These are phyloP conservation scores for Scenedesmus sp. DNA, from an alignment of 163 green algal species.

Conservation along the genomic window DNA sequence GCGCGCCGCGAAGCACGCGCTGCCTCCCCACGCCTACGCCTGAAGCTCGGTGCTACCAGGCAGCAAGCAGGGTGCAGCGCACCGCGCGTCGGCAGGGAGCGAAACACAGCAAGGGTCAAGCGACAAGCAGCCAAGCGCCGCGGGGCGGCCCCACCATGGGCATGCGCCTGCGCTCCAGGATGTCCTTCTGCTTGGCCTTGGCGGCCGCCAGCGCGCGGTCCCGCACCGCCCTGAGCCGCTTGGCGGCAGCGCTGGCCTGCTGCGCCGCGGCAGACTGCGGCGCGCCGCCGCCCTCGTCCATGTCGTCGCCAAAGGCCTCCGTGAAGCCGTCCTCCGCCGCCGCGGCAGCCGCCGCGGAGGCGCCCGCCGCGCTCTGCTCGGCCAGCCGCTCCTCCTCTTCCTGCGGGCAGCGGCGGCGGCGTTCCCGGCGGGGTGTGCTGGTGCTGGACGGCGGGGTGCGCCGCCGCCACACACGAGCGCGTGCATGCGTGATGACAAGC, in stretches of 20 bases:
- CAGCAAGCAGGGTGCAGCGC: too few species aligned
- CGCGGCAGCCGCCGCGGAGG: background rate
- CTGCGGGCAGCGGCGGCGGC: slow-evolving; percentile 25
- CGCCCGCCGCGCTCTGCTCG: slow-evolving; percentile 21
- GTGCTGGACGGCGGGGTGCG: too few species aligned
- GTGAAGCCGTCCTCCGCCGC: background rate
- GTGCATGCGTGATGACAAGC: too few species aligned
- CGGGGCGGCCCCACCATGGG: too few species aligned
- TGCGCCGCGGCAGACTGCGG: background rate
- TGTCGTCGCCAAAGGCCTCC: background rate
- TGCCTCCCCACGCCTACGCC: background rate
- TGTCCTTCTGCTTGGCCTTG: slow-evolving; percentile 55
- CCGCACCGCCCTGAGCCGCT: slow-evolving; percentile 62
- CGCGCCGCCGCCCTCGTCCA: slow-evolving; percentile 28
- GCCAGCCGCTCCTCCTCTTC: slow-evolving; percentile 37
- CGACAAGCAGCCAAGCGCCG: too few species aligned
- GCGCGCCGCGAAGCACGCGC: too few species aligned
- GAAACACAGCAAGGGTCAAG: too few species aligned
- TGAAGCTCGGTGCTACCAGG: too few species aligned
- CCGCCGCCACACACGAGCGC: too few species aligned
- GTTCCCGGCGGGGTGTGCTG: too few species aligned
- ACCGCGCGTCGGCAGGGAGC: too few species aligned
- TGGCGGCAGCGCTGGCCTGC: slow-evolving; percentile 43
- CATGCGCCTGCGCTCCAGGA: slow-evolving; percentile 39
- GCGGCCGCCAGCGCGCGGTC: slow-evolving; percentile 61